These are phyloP conservation scores for Anaeromyces robustus DNA, from an alignment of 192 early-diverging fungal genomes.

Conservation along the genomic window DNA sequence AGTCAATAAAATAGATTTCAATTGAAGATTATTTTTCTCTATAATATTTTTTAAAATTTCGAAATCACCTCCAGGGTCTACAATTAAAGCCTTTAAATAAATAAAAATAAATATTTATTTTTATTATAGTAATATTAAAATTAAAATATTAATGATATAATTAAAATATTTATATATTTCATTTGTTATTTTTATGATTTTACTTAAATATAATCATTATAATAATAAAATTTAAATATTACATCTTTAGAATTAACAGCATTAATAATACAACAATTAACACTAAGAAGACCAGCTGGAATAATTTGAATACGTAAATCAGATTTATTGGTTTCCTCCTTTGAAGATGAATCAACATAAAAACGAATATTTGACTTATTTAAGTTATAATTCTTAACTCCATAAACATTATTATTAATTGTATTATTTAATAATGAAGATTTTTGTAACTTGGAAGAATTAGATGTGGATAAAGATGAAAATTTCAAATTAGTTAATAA, in stretches of 20 bases:
- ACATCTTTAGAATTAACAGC: background rate
- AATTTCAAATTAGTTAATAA: background rate
- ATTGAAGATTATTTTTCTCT: background rate
- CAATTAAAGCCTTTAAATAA: background rate
- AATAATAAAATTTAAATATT: background rate
- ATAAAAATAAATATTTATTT: too few relatives aligned
- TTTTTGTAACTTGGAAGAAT: background rate
- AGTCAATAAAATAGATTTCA: background rate
- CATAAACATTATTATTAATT: background rate
- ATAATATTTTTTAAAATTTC: background rate
- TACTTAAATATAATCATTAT: too few relatives aligned
- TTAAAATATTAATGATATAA: too few relatives aligned
- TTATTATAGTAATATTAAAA: too few relatives aligned
- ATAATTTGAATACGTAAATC: background rate
- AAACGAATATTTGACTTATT: background rate
- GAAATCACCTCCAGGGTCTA: background rate
- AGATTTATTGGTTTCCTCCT: background rate
- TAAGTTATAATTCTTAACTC: background rate
- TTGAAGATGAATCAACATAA: background rate
- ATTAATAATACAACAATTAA: background rate
- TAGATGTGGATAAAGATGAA: background rate
- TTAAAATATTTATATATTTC: background rate
- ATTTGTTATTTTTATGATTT: background rate
- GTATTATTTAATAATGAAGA: background rate
- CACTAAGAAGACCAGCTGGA: background rate